Percentiles rank a stretch among this genome's conserved stretches.
phyloP scores from a whole-genome alignment of 208 protist genomes.

The Crithidia sp. region DNA sequence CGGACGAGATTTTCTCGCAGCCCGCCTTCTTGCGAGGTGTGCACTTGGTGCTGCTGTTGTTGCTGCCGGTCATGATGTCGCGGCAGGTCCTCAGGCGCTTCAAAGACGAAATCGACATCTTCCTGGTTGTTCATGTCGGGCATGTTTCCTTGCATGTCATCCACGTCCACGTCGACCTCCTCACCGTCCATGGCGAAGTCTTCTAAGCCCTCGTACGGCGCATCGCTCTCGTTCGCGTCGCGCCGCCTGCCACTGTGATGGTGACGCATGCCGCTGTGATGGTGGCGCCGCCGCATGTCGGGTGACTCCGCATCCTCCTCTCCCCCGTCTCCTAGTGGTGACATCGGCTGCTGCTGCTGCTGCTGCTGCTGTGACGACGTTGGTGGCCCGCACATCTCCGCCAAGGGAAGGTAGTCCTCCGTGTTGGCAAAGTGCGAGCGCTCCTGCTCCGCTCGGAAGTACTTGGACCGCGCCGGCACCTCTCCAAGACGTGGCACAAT shows the following conservation, averaged over 20 bases:
- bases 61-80: too few relatives aligned
- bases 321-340: background rate
- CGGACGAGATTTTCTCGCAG: conserved; percentile 11
- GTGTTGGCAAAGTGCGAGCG: conserved; percentile 20
- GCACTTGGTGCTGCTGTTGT: background rate
- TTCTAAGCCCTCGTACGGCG: conserved; percentile 9
- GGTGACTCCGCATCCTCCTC: background rate
- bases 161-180: background rate
- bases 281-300: background rate
- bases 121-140: too few relatives aligned
- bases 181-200: background rate
- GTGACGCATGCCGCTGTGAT: background rate
- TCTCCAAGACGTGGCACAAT: conserved; percentile 26
- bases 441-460: conserved; percentile 26
- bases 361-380: background rate
- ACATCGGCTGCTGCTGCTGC: background rate
- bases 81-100: too few relatives aligned
- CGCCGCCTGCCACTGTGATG: background rate
- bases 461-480: conserved; percentile 34
- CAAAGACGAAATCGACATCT: conserved; percentile 5
- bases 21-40: background rate
- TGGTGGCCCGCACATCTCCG: conserved; percentile 24
- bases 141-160: background rate
- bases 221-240: background rate
- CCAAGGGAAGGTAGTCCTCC: conserved; percentile 25